Percentiles rank a stretch among this genome's conserved stretches.
Conservation (phyloP, 108 stramenopile species). For the Nitzschia putrida region DNA sequence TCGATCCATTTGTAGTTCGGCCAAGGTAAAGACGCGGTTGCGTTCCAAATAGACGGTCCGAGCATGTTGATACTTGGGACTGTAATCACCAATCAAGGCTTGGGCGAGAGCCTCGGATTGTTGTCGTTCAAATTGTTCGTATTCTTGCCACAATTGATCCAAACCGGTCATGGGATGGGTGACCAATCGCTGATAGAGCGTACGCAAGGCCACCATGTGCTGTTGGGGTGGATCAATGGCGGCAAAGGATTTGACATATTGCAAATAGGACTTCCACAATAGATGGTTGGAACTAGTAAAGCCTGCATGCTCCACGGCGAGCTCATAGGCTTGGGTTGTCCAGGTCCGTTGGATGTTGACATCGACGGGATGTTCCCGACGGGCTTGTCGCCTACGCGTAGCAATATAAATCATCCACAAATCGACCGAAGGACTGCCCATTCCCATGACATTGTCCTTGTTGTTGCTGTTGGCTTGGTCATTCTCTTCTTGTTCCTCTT, state of each 20-base stretch:
- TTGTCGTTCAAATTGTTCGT: constrained; percentile 77
- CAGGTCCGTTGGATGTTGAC: constrained; percentile 43
- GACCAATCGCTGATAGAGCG: constrained; percentile 75
- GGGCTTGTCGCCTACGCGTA: constrained; percentile 58
- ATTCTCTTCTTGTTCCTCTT: constrained; percentile 4
- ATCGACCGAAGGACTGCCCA: constrained; percentile 61
- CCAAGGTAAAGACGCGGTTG: constrained; percentile 59
- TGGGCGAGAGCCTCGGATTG: constrained; percentile 77
- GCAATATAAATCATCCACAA: constrained; percentile 77
- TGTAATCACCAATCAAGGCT: constrained; percentile 69
- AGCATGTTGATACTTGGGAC: constrained; percentile 87
- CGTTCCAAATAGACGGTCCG: constrained; percentile 82
- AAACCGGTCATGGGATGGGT: constrained; percentile 82
- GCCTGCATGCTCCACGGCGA: constrained; percentile 61
- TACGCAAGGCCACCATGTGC: constrained; percentile 67
- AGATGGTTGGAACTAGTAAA: constrained; percentile 69
- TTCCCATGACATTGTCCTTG: constrained; percentile 40
- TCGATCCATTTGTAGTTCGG: constrained; percentile 54
- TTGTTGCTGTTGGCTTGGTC: constrained; percentile 12
- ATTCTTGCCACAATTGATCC: constrained; percentile 86
- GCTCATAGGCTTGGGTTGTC: constrained; percentile 65
- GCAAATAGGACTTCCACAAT: constrained; percentile 73
- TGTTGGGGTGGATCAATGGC: constrained; percentile 29
- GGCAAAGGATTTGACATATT: constrained; percentile 63
- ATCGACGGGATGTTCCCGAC: constrained; percentile 31